phyloP scores from a whole-genome alignment of 352 stramenopile species.

The Plasmopara muralis region DNA sequence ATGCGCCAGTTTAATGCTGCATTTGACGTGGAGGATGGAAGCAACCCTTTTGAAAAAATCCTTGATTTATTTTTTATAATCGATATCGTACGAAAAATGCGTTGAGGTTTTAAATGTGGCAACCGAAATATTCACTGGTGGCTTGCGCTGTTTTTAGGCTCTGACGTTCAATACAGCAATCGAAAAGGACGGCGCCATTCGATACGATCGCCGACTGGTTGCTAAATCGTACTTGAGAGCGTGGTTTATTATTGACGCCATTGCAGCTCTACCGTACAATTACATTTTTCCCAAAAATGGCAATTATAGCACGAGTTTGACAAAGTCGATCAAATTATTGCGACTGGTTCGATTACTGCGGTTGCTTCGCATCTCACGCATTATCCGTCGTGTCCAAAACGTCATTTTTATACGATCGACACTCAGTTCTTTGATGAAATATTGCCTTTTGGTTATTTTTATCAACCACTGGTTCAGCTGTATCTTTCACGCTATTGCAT shows the following conservation, averaged over 20 bases:
- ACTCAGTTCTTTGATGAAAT: too few relatives aligned
- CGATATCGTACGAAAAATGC: conserved; percentile 45
- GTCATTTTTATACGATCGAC: conserved; percentile 48
- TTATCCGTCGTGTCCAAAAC: conserved; percentile 58
- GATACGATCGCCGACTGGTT: conserved; percentile 33
- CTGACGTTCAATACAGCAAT: conserved; percentile 3
- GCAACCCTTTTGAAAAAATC: conserved; percentile 39
- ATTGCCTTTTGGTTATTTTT: too few relatives aligned
- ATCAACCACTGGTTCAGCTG: too few relatives aligned
- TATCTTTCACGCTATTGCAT: too few relatives aligned
- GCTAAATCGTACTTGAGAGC: conserved; percentile 34
- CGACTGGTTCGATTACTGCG: conserved; percentile 53
- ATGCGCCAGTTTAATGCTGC: conserved; percentile 50
- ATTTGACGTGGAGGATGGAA: conserved; percentile 29
- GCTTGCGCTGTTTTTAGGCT: too few relatives aligned
- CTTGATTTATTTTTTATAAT: conserved; percentile 56
- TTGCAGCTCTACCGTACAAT: conserved; percentile 49
- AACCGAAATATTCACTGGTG: too few relatives aligned
- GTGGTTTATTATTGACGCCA: conserved; percentile 46
- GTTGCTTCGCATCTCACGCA: conserved; percentile 62
- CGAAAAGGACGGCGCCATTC: conserved; percentile 43
- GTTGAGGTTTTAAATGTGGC: neutral
- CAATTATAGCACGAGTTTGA: conserved; percentile 25
- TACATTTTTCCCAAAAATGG: conserved; percentile 22
- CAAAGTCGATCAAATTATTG: conserved; percentile 50